These are phyloP conservation scores for Tripterygium wilfordii DNA, from an alignment of 177 flowering plant genomes.

Conservation along the genomic window DNA sequence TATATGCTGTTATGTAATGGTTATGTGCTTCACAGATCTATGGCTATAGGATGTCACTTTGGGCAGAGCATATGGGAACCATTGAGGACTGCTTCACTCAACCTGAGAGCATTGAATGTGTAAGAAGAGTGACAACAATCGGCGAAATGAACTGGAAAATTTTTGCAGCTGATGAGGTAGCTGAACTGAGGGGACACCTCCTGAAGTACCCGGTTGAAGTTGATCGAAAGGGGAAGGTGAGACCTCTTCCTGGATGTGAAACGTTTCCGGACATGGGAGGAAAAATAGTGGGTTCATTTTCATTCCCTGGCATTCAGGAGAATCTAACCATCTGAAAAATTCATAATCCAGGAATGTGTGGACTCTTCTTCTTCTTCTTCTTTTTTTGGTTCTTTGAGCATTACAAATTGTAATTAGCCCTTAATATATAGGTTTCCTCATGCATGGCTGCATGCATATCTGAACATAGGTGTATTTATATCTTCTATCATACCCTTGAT, in stretches of 20 bases:
- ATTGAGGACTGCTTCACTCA: constrained; percentile 40
- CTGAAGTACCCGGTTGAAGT: constrained; percentile 65
- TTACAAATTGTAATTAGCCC: too few relatives aligned
- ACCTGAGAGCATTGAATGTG: constrained; percentile 57
- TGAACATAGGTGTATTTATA: too few relatives aligned
- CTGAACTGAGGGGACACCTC: constrained; percentile 62
- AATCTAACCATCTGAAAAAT: constrained; percentile 62
- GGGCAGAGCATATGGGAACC: constrained; percentile 60
- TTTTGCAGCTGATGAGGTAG: constrained; percentile 34
- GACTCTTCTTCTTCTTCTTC: too few relatives aligned
- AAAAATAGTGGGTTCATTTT: constrained; percentile 49
- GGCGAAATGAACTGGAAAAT: constrained; percentile 58
- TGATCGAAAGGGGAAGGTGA: constrained; percentile 54
- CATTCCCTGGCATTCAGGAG: constrained; percentile 58
- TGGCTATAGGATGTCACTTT: constrained; percentile 70
- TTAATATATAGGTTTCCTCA: too few relatives aligned
- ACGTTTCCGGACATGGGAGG: constrained; percentile 64
- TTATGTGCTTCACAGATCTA: too few relatives aligned
- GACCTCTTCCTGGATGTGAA: constrained; percentile 43
- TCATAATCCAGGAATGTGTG: too few relatives aligned
- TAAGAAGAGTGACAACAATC: constrained; percentile 37
- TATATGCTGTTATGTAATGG: too few relatives aligned
- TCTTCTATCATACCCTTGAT: too few relatives aligned
- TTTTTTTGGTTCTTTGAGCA: too few relatives aligned
- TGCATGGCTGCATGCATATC: too few relatives aligned